Evolutionary conservation across 1,284 basidiomycete species (phyloP).

Genomic region (Phylloporus gajari): DNA sequence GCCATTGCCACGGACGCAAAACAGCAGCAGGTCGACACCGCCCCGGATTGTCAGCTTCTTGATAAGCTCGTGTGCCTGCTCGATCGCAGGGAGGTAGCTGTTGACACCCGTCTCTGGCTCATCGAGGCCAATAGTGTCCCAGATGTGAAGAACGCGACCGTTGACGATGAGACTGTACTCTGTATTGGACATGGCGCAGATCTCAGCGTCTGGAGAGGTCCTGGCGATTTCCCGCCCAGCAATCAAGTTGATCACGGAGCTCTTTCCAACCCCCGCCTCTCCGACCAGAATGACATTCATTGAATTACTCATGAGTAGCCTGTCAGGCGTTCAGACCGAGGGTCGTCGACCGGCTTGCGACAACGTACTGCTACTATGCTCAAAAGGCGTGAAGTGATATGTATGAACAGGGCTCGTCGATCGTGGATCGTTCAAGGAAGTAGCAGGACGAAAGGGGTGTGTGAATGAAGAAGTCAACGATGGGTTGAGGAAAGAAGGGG

Average conservation of each 20-base stretch:
- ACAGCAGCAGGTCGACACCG: slow-evolving; percentile 52
- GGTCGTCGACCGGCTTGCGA: slow-evolving; percentile 9
- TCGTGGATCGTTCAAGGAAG: slow-evolving; percentile 2
- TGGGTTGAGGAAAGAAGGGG: slow-evolving; percentile 7
- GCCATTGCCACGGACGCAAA: slow-evolving; percentile 50
- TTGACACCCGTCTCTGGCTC: slow-evolving; percentile 44
- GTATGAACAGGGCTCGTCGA: background rate
- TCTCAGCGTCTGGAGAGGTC: slow-evolving; percentile 36
- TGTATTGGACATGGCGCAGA: slow-evolving; percentile 43
- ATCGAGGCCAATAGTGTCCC: slow-evolving; percentile 54
- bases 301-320: slow-evolving; percentile 32
- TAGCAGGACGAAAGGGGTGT: slow-evolving; percentile 4
- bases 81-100: slow-evolving; percentile 45
- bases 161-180: slow-evolving; percentile 35
- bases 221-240: slow-evolving; percentile 36
- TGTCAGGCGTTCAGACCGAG: slow-evolving; percentile 29
- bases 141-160: slow-evolving; percentile 37
- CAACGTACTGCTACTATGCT: slow-evolving; percentile 27
- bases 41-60: slow-evolving; percentile 36
- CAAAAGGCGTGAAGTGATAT: background rate
- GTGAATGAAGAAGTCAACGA: background rate
- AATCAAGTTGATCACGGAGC: slow-evolving; percentile 46
- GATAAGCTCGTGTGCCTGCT: slow-evolving; percentile 48
- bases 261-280: slow-evolving; percentile 46
- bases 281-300: slow-evolving; percentile 46